These are phyloP conservation scores for Fusarium mundagurra DNA, from an alignment of 2,329 filamentous ascomycete species.

Conservation along the genomic window DNA sequence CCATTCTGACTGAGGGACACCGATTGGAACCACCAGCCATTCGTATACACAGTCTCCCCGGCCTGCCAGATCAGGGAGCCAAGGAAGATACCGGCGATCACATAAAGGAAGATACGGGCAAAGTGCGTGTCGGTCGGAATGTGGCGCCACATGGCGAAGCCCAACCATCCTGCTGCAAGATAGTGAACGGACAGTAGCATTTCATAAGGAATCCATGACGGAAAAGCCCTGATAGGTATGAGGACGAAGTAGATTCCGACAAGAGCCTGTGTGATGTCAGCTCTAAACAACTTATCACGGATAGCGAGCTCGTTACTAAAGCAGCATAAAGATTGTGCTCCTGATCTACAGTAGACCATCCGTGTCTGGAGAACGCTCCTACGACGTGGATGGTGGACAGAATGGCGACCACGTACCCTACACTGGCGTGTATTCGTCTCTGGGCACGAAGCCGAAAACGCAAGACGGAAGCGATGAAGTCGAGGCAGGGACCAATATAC, in stretches of 20 bases:
- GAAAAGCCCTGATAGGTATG: background rate
- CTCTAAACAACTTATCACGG: background rate
- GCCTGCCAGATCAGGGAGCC: background rate
- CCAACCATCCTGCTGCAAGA: background rate
- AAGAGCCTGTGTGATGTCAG: background rate
- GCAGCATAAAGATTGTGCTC: background rate
- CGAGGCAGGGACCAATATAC: slow-evolving; percentile 8
- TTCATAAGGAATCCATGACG: background rate
- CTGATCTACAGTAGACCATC: background rate
- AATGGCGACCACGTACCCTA: slow-evolving; percentile 1
- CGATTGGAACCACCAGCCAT: background rate
- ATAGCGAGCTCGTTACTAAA: background rate
- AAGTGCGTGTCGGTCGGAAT: background rate
- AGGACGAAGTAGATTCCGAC: background rate
- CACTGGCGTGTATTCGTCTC: slow-evolving; percentile 3
- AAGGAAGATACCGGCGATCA: background rate
- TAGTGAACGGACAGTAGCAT: background rate
- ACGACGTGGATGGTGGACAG: slow-evolving; percentile 5
- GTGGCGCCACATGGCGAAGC: background rate
- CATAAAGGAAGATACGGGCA: background rate
- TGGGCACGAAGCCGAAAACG: slow-evolving; percentile 2
- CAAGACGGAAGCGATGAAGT: slow-evolving; percentile 5
- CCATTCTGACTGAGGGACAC: background rate
- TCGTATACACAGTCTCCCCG: background rate
- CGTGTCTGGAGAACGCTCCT: background rate